phyloP scores from a whole-genome alignment of 441 rosid genomes.

The Croton setiger region DNA sequence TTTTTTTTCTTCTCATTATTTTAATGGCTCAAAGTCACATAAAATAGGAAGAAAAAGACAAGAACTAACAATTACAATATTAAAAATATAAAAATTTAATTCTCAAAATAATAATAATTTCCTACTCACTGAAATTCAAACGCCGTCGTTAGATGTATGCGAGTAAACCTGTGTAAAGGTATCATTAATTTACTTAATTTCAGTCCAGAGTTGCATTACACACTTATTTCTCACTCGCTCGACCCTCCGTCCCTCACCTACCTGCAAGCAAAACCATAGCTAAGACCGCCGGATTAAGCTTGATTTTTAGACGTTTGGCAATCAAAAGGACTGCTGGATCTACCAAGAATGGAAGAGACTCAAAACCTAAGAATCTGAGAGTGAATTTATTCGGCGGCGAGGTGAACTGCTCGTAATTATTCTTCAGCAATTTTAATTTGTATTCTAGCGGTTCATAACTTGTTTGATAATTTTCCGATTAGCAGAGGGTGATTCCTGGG shows the following conservation, averaged over 20 bases:
- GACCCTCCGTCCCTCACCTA: too few species aligned
- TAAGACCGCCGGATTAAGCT: slow-evolving; percentile 38
- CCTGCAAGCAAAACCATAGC: not conserved
- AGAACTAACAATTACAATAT: too few species aligned
- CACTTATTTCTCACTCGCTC: not conserved
- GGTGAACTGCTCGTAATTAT: slow-evolving; percentile 30
- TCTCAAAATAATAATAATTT: too few species aligned
- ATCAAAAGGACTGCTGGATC: slow-evolving; percentile 81
- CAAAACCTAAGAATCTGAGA: slow-evolving; percentile 83
- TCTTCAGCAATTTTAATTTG: not conserved
- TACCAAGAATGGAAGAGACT: slow-evolving; percentile 89
- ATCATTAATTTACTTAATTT: too few species aligned
- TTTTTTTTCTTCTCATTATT: too few species aligned
- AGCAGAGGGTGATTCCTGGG: slow-evolving; percentile 71
- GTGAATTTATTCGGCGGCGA: slow-evolving; percentile 91
- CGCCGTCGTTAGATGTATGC: too few species aligned
- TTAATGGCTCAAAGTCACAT: too few species aligned
- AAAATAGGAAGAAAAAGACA: too few species aligned
- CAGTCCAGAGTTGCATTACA: too few species aligned
- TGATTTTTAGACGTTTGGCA: slow-evolving; percentile 81
- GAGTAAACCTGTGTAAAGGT: too few species aligned
- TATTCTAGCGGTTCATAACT: not conserved
- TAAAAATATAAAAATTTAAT: too few species aligned
- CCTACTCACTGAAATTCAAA: too few species aligned
- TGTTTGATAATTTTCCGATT: not conserved